Conservation (phyloP, 164 flowering plant species). For the Vitis cinerea region DNA sequence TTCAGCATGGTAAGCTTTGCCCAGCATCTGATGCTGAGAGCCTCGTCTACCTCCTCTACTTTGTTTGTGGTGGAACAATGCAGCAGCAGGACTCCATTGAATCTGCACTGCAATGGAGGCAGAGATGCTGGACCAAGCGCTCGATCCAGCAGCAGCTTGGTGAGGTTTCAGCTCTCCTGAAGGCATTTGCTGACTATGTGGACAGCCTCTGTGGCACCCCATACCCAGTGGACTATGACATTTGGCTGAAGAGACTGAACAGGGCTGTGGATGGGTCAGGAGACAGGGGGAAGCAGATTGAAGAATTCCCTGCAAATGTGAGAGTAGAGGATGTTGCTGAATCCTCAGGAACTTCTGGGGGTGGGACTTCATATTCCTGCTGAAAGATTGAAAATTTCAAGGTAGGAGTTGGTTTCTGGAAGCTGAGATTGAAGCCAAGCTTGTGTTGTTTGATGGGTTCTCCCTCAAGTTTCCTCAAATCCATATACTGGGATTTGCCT, state of each 20-base stretch:
- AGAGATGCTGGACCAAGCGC: slow-evolving; percentile 68
- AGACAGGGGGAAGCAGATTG: slow-evolving; percentile 51
- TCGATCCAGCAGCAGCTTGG: slow-evolving; percentile 74
- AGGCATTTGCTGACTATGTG: slow-evolving; percentile 87
- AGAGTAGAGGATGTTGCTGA: slow-evolving; percentile 52
- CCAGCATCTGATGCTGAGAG: slow-evolving; percentile 87
- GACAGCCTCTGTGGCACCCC: slow-evolving; percentile 90
- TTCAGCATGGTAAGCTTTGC: slow-evolving; percentile 80
- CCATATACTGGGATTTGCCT: no score
- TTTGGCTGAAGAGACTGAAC: slow-evolving; percentile 70
- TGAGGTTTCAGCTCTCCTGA: slow-evolving; percentile 72
- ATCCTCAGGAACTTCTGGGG: slow-evolving; percentile 53
- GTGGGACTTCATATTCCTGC: slow-evolving; percentile 19
- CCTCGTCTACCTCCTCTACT: slow-evolving; percentile 67
- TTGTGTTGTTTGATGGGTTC: no score
- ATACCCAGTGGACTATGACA: slow-evolving; percentile 71
- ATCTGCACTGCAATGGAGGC: slow-evolving; percentile 81
- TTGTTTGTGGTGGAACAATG: slow-evolving; percentile 58
- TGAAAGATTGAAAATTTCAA: slow-evolving; percentile 1
- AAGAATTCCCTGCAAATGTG: slow-evolving; percentile 28
- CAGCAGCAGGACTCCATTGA: slow-evolving; percentile 75
- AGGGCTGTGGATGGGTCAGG: slow-evolving; percentile 47
- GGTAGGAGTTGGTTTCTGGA: no score
- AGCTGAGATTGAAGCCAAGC: no score
- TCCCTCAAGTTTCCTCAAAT: no score